Conservation (phyloP, 164 flowering plant genomes). For the Stephania japonica region DNA sequence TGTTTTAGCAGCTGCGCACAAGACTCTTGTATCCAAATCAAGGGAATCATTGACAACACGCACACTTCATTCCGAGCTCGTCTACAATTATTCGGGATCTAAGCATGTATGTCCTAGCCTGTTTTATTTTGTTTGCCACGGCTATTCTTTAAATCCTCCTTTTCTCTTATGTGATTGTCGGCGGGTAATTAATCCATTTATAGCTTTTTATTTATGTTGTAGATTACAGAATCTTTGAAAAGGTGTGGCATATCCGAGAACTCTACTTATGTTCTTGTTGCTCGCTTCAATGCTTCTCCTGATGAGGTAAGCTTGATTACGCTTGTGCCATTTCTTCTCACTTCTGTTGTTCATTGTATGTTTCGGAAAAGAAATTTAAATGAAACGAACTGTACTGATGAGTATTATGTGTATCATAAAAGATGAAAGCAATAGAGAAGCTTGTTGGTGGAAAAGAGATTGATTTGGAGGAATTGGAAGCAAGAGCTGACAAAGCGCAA, state of each 20-base stretch:
- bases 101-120: conserved; percentile 56
- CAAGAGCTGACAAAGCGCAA: conserved; percentile 61
- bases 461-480: conserved; percentile 62
- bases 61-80: conserved; percentile 90
- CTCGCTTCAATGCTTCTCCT: conserved; percentile 65
- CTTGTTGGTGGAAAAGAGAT: conserved; percentile 70
- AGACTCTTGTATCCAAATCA: conserved; percentile 74
- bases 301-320: conserved; percentile 52
- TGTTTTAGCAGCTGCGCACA: conserved; percentile 87
- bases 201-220: conserved; percentile 10
- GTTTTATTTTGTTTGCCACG: neutral
- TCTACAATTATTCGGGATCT: conserved; percentile 87
- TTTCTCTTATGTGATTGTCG: too few relatives aligned
- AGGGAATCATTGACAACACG: conserved; percentile 71
- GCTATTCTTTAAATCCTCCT: too few relatives aligned
- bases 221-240: conserved; percentile 90
- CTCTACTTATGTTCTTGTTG: conserved; percentile 63
- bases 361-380: neutral
- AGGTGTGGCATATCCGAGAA: conserved; percentile 84
- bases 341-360: neutral
- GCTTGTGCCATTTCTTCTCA: neutral
- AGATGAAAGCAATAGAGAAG: conserved; percentile 58
- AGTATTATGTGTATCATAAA: neutral
- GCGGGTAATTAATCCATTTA: too few relatives aligned
- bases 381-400: neutral